Evolutionary conservation across 768 basidiomycete species (phyloP).

Genomic region (Heimioporus sp.): DNA sequence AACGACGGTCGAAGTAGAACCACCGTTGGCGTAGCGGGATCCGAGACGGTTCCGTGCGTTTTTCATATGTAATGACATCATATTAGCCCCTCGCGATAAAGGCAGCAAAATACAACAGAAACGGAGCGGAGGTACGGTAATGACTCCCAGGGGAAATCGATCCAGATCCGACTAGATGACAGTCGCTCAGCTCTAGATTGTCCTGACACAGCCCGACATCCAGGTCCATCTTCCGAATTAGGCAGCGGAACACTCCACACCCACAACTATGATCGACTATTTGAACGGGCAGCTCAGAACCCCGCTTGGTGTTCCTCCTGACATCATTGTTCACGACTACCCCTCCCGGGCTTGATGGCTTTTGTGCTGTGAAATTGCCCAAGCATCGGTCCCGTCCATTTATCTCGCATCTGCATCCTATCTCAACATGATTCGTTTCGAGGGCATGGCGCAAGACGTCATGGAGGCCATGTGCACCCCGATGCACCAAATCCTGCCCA

Average conservation of each 20-base stretch:
- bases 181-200: conserved; percentile 18
- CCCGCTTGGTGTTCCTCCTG: conserved; percentile 10
- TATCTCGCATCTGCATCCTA: neutral
- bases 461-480: conserved; percentile 85
- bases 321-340: conserved; percentile 1
- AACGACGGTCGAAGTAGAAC: too few species aligned
- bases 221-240: conserved; percentile 21
- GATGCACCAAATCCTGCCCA: conserved; percentile 69
- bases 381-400: neutral
- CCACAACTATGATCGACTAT: conserved; percentile 26
- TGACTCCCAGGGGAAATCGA: conserved; percentile 1
- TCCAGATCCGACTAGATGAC: neutral
- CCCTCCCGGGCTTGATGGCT: neutral
- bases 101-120: too few species aligned
- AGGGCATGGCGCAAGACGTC: conserved; percentile 68
- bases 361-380: conserved; percentile 3
- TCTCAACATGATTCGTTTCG: conserved; percentile 72
- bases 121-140: neutral
- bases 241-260: conserved; percentile 19
- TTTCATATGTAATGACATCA: too few species aligned
- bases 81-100: too few species aligned
- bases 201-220: conserved; percentile 10
- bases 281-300: conserved; percentile 15
- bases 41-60: too few species aligned
- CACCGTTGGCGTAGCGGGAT: too few species aligned